Evolutionary conservation across 768 basidiomycete species (phyloP).

Genomic region (Trametes coccinea): DNA sequence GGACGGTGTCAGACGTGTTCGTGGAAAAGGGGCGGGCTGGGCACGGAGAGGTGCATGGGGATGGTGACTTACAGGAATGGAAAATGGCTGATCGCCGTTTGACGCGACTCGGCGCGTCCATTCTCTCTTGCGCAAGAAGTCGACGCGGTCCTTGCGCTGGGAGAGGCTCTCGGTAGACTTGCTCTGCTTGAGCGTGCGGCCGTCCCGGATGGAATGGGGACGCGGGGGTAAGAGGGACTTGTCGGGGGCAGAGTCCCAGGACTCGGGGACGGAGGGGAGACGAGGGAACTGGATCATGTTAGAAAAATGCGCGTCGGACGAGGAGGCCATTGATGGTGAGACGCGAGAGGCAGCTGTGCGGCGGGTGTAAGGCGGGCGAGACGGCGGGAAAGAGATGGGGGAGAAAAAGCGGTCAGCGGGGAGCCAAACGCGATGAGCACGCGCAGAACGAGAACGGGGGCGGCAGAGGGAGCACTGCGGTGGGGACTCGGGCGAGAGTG

Average conservation of each 20-base stretch:
- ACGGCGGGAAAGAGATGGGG: no score
- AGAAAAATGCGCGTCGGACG: constrained; percentile 1
- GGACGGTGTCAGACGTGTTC: background rate
- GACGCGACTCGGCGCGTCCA: constrained; percentile 41
- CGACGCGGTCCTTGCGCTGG: constrained; percentile 52
- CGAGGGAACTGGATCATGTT: constrained; percentile 21
- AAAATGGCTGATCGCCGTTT: constrained; percentile 10
- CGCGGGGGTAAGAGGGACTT: background rate
- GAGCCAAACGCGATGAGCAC: background rate
- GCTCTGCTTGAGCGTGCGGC: constrained; percentile 33
- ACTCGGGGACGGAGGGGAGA: constrained; percentile 7
- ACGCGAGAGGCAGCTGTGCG: background rate
- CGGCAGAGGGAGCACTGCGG: background rate
- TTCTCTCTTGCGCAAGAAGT: constrained; percentile 51
- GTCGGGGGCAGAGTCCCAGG: background rate
- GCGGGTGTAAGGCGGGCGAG: background rate
- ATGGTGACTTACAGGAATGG: constrained; percentile 2
- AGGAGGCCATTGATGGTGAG: constrained; percentile 1
- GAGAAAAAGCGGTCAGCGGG: background rate
- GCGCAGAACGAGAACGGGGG: background rate
- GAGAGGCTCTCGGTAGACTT: constrained; percentile 44
- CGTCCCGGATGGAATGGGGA: background rate
- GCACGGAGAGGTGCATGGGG: background rate
- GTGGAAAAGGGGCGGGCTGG: background rate
- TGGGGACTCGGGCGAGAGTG: background rate